Percentiles rank a stretch among this genome's conserved stretches.
Evolutionary conservation across 2,329 filamentous ascomycete species (phyloP).

Genomic region (Botryotinia convoluta): DNA sequence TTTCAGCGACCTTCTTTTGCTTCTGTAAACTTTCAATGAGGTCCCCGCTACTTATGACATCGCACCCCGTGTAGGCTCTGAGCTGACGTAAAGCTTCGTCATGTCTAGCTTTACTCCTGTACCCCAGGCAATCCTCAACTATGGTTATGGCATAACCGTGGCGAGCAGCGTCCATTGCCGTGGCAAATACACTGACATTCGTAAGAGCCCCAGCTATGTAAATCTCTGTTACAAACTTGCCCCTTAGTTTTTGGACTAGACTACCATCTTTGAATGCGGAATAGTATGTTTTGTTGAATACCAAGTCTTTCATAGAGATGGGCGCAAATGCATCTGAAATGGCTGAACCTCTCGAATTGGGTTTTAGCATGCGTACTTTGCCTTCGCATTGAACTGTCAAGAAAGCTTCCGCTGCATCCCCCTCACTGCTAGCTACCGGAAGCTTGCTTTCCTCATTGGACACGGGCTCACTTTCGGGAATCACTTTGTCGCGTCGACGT

Average conservation of each 20-base stretch:
- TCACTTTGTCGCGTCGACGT: background rate
- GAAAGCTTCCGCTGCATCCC: slow-evolving; percentile 31
- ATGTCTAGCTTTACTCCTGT: slow-evolving; percentile 67
- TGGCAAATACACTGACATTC: slow-evolving; percentile 88
- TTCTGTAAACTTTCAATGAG: slow-evolving; percentile 30
- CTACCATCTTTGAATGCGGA: slow-evolving; percentile 78
- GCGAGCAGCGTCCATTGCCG: slow-evolving; percentile 82
- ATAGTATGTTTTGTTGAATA: slow-evolving; percentile 71
- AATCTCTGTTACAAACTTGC: slow-evolving; percentile 83
- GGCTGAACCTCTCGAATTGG: slow-evolving; percentile 9
- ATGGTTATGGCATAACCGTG: slow-evolving; percentile 86
- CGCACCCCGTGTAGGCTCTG: slow-evolving; percentile 37
- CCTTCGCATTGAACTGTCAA: slow-evolving; percentile 31
- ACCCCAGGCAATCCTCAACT: slow-evolving; percentile 86
- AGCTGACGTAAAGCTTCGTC: slow-evolving; percentile 38
- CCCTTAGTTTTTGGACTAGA: slow-evolving; percentile 73
- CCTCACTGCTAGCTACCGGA: slow-evolving; percentile 18
- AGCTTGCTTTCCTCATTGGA: slow-evolving; percentile 17
- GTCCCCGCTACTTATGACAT: slow-evolving; percentile 35
- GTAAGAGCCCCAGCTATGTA: slow-evolving; percentile 85
- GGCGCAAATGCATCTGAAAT: slow-evolving; percentile 13
- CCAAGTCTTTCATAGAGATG: slow-evolving; percentile 43
- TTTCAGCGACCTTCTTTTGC: slow-evolving; percentile 27
- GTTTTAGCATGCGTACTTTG: slow-evolving; percentile 44
- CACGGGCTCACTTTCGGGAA: slow-evolving; percentile 20